Evolutionary conservation across 2,329 filamentous ascomycete genomes (phyloP).

Genomic region (Cryphonectria radicalis): DNA sequence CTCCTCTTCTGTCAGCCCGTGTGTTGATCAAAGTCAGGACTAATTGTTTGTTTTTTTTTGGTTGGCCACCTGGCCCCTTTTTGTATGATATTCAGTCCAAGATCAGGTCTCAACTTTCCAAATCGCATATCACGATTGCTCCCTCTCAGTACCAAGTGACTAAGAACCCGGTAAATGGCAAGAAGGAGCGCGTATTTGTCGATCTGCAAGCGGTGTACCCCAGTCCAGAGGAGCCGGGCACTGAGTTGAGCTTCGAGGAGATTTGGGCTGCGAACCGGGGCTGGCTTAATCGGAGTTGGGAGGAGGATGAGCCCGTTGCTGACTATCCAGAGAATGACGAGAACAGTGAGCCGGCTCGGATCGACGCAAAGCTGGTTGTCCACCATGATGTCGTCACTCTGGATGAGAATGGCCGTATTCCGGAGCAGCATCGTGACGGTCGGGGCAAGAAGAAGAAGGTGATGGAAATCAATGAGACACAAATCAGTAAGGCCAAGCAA

Average conservation of each 20-base stretch:
- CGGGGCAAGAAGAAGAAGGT: conserved; percentile 74
- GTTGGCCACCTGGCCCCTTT: conserved; percentile 39
- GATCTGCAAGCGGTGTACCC: conserved; percentile 86
- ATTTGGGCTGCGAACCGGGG: conserved; percentile 79
- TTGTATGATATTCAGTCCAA: conserved; percentile 62
- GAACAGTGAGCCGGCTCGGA: conserved; percentile 37
- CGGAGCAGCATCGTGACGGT: conserved; percentile 50
- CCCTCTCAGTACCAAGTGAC: conserved; percentile 77
- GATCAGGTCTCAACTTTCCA: conserved; percentile 63
- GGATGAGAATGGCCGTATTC: conserved; percentile 64
- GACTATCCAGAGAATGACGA: conserved; percentile 30
- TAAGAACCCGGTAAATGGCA: conserved; percentile 80
- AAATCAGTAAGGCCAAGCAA: conserved; percentile 71
- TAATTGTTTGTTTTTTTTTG: conserved; percentile 67
- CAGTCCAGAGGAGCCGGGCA: conserved; percentile 68
- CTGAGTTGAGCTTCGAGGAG: conserved; percentile 91
- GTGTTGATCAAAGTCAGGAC: conserved; percentile 94
- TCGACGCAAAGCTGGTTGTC: conserved; percentile 46
- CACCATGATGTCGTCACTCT: conserved; percentile 51
- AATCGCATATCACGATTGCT: conserved; percentile 68
- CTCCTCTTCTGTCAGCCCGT: conserved; percentile 48
- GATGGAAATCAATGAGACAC: conserved; percentile 87
- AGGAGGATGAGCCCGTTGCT: conserved; percentile 42
- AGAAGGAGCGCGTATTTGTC: conserved; percentile 84
- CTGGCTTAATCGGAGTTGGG: conserved; percentile 64